Evolutionary conservation across 352 stramenopile species (phyloP).

Genomic region (Pythium guiyangense): DNA sequence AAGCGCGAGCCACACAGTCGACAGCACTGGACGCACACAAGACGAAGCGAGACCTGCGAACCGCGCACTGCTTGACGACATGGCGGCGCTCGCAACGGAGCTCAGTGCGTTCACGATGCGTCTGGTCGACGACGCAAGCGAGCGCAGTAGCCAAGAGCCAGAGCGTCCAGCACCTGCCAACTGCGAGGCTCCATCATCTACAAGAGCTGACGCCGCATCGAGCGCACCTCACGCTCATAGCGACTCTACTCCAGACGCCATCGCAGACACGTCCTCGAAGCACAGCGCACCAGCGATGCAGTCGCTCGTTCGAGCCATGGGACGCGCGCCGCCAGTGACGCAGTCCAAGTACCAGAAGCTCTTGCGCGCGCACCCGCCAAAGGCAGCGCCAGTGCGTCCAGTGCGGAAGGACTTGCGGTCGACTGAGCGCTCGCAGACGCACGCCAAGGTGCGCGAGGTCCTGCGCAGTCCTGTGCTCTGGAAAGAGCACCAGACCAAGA

Average conservation of each 20-base stretch:
- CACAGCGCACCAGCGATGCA: no score
- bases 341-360: conserved; percentile 5
- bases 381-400: background rate
- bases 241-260: background rate
- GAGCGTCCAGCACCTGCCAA: no score
- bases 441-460: conserved; percentile 6
- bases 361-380: conserved; percentile 4
- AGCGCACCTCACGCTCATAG: background rate
- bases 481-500: conserved; percentile 49
- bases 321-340: background rate
- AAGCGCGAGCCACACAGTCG: background rate
- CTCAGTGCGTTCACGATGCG: conserved; percentile 19
- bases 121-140: conserved; percentile 1
- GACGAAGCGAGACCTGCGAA: background rate
- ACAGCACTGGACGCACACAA: background rate
- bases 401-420: background rate
- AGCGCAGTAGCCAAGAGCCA: no score
- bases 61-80: conserved; percentile 4
- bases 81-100: conserved; percentile 18
- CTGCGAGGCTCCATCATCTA: background rate
- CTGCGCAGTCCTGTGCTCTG: conserved; percentile 21
- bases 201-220: background rate
- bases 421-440: background rate
- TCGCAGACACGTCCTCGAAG: background rate
- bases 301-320: background rate